Evolutionary conservation across 139 green algal species (phyloP).

Genomic region (Nannochloris sp.): DNA sequence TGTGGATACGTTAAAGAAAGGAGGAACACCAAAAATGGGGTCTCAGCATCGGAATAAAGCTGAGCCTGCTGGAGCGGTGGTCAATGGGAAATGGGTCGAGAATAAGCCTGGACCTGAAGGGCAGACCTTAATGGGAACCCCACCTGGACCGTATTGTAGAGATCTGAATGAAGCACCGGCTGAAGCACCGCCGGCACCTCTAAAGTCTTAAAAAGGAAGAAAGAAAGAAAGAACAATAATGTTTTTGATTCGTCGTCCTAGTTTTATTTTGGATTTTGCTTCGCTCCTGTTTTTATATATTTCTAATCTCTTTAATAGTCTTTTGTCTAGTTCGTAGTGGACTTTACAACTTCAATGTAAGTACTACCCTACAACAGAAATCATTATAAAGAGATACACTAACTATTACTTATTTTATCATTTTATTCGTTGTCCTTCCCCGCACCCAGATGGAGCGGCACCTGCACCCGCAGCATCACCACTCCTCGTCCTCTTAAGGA

Average conservation of each 20-base stretch:
- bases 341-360: no score
- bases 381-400: neutral
- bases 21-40: constrained; percentile 56
- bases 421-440: neutral
- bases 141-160: constrained; percentile 59
- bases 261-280: neutral
- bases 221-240: neutral
- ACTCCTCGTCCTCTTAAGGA: neutral
- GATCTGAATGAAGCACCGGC: constrained; percentile 40
- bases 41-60: constrained; percentile 70
- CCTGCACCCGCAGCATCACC: no score
- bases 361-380: neutral
- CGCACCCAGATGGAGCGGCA: neutral
- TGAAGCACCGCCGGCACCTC: neutral
- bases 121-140: constrained; percentile 45
- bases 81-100: constrained; percentile 63
- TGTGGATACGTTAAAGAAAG: constrained; percentile 68
- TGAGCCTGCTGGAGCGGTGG: constrained; percentile 64
- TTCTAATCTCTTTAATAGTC: neutral
- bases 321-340: neutral
- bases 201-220: no score
- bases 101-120: neutral
- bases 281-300: neutral
- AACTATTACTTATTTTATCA: neutral
- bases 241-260: neutral